Evolutionary conservation across 2,329 filamentous ascomycete species (phyloP), one percentile per base, ranked within the genome.

Genomic region (Pseudogymnoascus verrucosus): DNA sequence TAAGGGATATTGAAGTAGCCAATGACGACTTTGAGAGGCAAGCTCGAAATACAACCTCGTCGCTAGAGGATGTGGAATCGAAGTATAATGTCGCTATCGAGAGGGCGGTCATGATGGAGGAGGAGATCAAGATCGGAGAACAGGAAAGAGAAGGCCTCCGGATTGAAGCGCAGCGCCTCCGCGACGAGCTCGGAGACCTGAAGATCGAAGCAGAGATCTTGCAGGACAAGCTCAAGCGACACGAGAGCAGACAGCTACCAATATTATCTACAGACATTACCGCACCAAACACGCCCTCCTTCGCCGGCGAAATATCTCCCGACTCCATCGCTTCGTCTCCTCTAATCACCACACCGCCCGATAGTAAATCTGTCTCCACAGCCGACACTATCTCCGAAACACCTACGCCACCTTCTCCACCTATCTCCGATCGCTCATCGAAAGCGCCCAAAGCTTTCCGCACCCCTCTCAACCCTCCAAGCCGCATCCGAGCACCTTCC

Each of bases 11-110:
- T 70, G 95, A 99, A 77, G 95, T 99, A 63, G 91, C 90, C 74
- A 99, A 98, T 78, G 95, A 99, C 80, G 95, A 99, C 76, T 97
- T 93, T 74, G 95, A 99, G 79, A 88, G 92, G 68, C 93, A 98
- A 78, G 93, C 95, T 69, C 88, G 95, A 70, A 95, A 97, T 76
- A 97, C 93, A 28, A 93, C 91, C 37, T 97, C 93, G 51, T 97
- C 93, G 61, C 84, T 98, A 66, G 95, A 99, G 77, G 95, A 99
- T 73, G 82, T 99, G 76, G 95, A 99, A 77, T 93, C 90, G 67
- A 99, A 98, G 77, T 97, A 95, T 77, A 98, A 97, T 74, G 85
- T 96, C 64, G 86, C 93, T 4, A 96, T 99, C 69, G 95, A 99
- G 78, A 84, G 93, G 62, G 87, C 84, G 8, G 95, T 99, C 26